These are phyloP conservation scores for Umbilicus rupestris DNA, from an alignment of 164 flowering plant genomes.

Conservation along the genomic window DNA sequence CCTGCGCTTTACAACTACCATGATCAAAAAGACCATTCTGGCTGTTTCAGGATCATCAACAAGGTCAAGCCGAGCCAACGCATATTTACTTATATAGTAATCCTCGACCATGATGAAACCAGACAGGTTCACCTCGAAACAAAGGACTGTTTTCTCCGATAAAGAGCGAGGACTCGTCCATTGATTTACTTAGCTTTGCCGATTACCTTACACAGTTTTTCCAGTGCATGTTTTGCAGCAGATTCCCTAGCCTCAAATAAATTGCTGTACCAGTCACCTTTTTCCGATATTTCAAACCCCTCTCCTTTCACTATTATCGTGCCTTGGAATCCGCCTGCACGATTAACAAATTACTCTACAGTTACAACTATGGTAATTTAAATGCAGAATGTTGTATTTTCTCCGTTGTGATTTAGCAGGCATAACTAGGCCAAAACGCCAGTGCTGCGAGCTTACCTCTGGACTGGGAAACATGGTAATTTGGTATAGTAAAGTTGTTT, in stretches of 20 bases:
- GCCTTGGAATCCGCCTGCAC: slow-evolving; percentile 42
- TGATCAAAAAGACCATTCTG: no score
- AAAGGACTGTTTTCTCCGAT: neutral
- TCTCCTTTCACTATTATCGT: slow-evolving; percentile 27
- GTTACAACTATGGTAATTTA: neutral
- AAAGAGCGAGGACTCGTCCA: neutral
- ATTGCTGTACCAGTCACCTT: slow-evolving; percentile 17
- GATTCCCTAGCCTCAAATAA: slow-evolving; percentile 46
- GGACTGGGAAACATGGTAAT: slow-evolving; percentile 24
- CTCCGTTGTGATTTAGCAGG: neutral
- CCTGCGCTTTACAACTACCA: no score
- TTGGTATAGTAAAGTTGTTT: slow-evolving; percentile 52
- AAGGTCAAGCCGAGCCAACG: no score
- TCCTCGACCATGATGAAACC: no score
- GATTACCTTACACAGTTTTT: slow-evolving; percentile 21
- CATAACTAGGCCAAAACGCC: neutral
- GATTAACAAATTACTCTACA: neutral
- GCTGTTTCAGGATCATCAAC: no score
- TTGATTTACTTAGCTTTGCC: neutral
- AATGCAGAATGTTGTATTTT: neutral
- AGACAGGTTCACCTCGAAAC: neutral
- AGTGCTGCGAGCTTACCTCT: slow-evolving; percentile 28
- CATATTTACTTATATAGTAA: no score
- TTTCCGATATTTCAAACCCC: slow-evolving; percentile 26
- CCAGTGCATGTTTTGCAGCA: slow-evolving; percentile 35